Base-by-base conservation (phyloP, 176 grass and related monocot species). In the Elymus sibiricus region DNA sequence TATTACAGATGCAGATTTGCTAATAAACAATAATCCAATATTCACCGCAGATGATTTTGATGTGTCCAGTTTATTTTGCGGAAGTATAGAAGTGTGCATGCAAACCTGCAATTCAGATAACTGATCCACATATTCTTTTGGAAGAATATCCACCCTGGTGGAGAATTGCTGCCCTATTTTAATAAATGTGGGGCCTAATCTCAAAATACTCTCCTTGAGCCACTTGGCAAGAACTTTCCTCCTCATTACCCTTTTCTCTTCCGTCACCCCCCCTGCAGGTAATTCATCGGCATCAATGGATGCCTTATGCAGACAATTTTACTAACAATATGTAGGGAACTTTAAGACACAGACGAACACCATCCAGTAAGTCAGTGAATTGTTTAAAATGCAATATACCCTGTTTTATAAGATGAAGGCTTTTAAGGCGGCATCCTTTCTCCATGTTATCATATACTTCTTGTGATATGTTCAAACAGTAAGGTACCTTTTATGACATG, bases 91-190 rank as follows among this genome's bases (percentile, higher is more conserved):
- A 78, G 71, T 42, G 44, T 34, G 51, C 22, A 74, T 78, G 75
- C 47, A 64, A 56, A 99, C 97, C 97, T 99, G 97, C 55, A 99
- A 91, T 84, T 96, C 94, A 59, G 97, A 92, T 79, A 99, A 86
- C 83, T 99, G 94, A 84, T 99, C 97, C 44, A 96, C 97, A 15
- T 99, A 99, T 68, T 99, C 97, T 77, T 99, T 94, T 59, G 97
- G 91, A 80, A 99, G 94, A 87, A 99, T 99, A 86, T 99, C 97
- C 31, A 99, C 97, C 74, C 97, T 93, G 60, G 97, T 99, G 35
- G 97, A 99, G 71, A 99, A 99, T 37, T 99, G 97, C 74, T 99
- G 97, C 40, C 97, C 97, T 84, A 94, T 80, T 94, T 99, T 99
- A 78, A 99, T 99, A 90, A 99, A 99, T 79, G 97, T 99, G 65